Conservation (phyloP, 2,329 filamentous ascomycete species). For the Sporothrix pseudoabietina region DNA sequence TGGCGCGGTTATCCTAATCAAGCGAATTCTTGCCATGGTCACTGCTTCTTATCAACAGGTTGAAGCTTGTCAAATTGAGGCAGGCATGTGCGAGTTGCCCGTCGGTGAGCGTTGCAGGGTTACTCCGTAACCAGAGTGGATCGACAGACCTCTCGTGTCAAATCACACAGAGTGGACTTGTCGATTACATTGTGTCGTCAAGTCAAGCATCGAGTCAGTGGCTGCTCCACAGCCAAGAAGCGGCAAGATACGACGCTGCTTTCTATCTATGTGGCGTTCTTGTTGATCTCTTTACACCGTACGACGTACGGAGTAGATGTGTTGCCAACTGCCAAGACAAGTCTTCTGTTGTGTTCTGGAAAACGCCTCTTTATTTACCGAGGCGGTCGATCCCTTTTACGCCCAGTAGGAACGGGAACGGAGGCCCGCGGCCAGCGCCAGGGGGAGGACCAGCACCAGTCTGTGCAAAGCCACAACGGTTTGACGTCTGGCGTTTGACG, state of each 20-base stretch:
- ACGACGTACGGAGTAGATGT: no score
- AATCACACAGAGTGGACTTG: not conserved
- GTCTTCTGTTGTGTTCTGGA: not conserved
- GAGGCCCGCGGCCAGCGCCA: slow-evolving; percentile 11
- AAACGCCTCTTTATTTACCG: slow-evolving; percentile 1
- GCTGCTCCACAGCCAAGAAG: not conserved
- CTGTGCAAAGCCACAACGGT: not conserved
- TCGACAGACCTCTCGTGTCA: not conserved
- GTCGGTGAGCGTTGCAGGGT: not conserved
- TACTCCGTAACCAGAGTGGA: not conserved
- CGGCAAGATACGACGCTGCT: not conserved
- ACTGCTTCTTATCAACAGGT: not conserved
- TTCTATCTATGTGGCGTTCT: not conserved
- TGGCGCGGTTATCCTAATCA: not conserved
- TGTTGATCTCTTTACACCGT: not conserved
- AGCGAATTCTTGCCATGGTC: not conserved
- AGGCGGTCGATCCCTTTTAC: not conserved
- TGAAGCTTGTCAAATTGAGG: not conserved
- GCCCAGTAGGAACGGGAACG: not conserved
- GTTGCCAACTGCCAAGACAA: not conserved
- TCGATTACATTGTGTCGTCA: not conserved
- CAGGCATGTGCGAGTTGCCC: not conserved
- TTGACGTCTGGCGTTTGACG: not conserved
- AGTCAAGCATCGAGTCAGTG: not conserved
- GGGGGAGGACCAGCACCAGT: not conserved